These are phyloP conservation scores for Lanmaoa pseudosensibilis DNA, from an alignment of 768 basidiomycete species.

Conservation along the genomic window DNA sequence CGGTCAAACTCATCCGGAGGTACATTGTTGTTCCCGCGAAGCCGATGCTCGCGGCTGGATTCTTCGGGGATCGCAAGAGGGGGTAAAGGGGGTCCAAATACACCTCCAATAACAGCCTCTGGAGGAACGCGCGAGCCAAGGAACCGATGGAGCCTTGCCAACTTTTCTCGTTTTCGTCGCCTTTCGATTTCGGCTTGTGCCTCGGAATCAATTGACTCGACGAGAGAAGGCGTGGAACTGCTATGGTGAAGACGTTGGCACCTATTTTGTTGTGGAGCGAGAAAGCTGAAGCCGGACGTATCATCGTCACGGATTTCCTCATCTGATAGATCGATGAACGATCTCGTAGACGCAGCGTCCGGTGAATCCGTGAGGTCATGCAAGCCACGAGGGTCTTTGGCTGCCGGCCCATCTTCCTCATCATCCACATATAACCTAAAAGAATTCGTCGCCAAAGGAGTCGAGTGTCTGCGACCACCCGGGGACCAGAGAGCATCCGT, in stretches of 20 bases:
- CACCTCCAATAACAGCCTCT: conserved; percentile 60
- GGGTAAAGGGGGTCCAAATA: conserved; percentile 32
- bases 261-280: conserved; percentile 28
- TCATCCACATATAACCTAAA: conserved; percentile 31
- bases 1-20: conserved; percentile 57
- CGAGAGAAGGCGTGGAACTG: conserved; percentile 46
- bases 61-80: conserved; percentile 32
- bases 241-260: conserved; percentile 31
- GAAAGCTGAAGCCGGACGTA: conserved; percentile 30
- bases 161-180: conserved; percentile 68
- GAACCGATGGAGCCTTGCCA: conserved; percentile 82
- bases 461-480: conserved; percentile 51
- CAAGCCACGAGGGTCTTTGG: conserved; percentile 3
- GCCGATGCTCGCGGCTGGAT: conserved; percentile 40
- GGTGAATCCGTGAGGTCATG: conserved; percentile 14
- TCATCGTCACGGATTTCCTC: conserved; percentile 45
- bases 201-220: conserved; percentile 50
- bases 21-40: conserved; percentile 48
- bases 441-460: conserved; percentile 51
- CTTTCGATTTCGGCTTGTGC: conserved; percentile 61
- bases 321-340: conserved; percentile 68
- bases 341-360: conserved; percentile 36
- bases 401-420: not conserved
- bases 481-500: conserved; percentile 33
- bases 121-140: conserved; percentile 79